These are phyloP conservation scores for Candolleomyces aberdarensis DNA, from an alignment of 768 basidiomycete genomes.

Conservation along the genomic window DNA sequence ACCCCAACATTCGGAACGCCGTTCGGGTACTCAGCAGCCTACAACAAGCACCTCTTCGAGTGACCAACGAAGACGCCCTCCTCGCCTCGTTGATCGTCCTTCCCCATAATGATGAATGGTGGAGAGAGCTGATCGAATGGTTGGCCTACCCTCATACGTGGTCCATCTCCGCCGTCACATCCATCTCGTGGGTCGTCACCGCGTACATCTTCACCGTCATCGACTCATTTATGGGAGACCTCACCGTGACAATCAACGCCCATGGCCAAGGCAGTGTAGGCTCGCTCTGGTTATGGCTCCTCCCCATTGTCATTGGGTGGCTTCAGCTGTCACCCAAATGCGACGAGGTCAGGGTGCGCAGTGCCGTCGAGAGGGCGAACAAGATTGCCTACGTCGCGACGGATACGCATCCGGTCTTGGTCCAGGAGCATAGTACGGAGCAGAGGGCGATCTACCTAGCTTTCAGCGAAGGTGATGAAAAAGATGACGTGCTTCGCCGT, in stretches of 20 bases:
- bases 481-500: neutral
- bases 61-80: conserved; percentile 22
- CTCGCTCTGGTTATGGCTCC: conserved; percentile 41
- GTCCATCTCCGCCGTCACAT: conserved; percentile 35
- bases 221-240: conserved; percentile 27
- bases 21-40: conserved; percentile 34
- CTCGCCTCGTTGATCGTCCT: conserved; percentile 20
- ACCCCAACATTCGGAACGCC: conserved; percentile 28
- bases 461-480: neutral
- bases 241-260: conserved; percentile 17
- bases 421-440: neutral
- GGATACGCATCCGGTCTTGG: neutral
- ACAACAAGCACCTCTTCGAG: conserved; percentile 38
- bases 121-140: conserved; percentile 27
- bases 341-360: conserved; percentile 26
- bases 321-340: conserved; percentile 38
- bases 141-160: conserved; percentile 30
- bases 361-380: conserved; percentile 29
- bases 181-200: conserved; percentile 43
- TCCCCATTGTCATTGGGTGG: conserved; percentile 41
- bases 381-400: conserved; percentile 19
- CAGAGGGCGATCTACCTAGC: neutral
- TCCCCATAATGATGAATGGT: conserved; percentile 39
- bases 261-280: conserved; percentile 38
- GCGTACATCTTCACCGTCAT: conserved; percentile 39